Conservation (phyloP, 2,329 filamentous ascomycete species). For the Aspergillus intermedius region DNA sequence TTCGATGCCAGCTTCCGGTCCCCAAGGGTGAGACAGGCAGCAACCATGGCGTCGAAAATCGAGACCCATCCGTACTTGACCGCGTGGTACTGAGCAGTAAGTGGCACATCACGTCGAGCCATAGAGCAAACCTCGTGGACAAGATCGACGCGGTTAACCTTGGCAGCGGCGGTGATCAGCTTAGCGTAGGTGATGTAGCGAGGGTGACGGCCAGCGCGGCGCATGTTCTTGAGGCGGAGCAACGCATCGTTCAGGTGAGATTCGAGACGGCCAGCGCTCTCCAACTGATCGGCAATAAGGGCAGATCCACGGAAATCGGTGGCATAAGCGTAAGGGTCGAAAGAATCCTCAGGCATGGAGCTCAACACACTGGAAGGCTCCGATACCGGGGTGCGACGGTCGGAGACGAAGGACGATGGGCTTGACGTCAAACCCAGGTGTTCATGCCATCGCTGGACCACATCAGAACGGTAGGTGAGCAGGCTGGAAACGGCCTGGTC, state of each 20-base stretch:
- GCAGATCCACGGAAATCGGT: slow-evolving; percentile 93
- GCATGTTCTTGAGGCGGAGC: slow-evolving; percentile 82
- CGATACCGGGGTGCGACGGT: slow-evolving; percentile 35
- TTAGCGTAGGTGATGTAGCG: slow-evolving; percentile 96
- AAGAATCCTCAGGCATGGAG: slow-evolving; percentile 67
- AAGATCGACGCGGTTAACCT: slow-evolving; percentile 72
- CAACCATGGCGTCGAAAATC: slow-evolving; percentile 94
- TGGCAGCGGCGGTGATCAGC: slow-evolving; percentile 82
- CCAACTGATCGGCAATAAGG: slow-evolving; percentile 80
- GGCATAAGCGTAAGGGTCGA: slow-evolving; percentile 81
- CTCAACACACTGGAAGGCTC: slow-evolving; percentile 45
- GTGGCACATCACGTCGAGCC: slow-evolving; percentile 81
- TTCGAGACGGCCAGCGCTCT: slow-evolving; percentile 67
- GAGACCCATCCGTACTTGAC: slow-evolving; percentile 95
- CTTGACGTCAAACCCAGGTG: slow-evolving; percentile 43
- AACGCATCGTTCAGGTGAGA: slow-evolving; percentile 74
- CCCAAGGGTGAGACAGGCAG: slow-evolving; percentile 76
- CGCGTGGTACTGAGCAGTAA: slow-evolving; percentile 73
- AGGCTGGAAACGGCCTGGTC: slow-evolving; percentile 54
- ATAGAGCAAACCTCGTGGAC: slow-evolving; percentile 83
- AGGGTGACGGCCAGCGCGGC: slow-evolving; percentile 81
- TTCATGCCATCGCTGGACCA: slow-evolving; percentile 52
- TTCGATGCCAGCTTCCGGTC: slow-evolving; percentile 74
- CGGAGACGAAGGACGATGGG: slow-evolving; percentile 39
- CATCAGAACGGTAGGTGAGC: slow-evolving; percentile 39